Percentiles rank a stretch among this genome's conserved stretches.
These are phyloP conservation scores for Malus hybrid DNA, from an alignment of 331 rosid species.

Conservation along the genomic window DNA sequence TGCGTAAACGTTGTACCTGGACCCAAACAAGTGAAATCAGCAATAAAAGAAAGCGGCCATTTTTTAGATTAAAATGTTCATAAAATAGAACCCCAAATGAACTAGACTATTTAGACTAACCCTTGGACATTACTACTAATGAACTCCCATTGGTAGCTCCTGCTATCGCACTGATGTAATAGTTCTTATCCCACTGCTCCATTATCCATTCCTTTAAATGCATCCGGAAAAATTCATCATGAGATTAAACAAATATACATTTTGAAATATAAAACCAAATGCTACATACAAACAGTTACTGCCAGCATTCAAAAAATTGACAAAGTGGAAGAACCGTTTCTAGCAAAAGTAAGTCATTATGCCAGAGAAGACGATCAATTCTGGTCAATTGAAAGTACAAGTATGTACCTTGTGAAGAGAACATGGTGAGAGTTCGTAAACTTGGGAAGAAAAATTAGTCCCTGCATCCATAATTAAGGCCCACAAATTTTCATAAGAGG, in stretches of 20 bases:
- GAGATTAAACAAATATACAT: not conserved
- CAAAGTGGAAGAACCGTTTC: not conserved
- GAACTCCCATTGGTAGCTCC: conserved; percentile 83
- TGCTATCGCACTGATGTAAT: conserved; percentile 72
- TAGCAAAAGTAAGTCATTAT: not conserved
- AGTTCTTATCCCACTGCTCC: conserved; percentile 90
- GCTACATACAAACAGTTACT: not conserved
- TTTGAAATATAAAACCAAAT: not conserved
- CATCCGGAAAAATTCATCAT: not conserved
- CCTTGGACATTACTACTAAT: conserved; percentile 89
- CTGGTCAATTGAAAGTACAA: not conserved
- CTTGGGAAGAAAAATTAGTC: conserved; percentile 71
- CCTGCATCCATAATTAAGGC: conserved; percentile 96
- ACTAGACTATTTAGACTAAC: conserved; percentile 27
- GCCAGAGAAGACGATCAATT: not conserved
- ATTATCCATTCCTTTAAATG: conserved; percentile 84
- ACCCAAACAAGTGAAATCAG: conserved; percentile 2
- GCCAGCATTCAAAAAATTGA: not conserved
- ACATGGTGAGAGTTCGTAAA: conserved; percentile 58
- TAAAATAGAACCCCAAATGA: not conserved
- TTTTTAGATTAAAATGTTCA: not conserved
- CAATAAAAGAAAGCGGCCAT: not conserved
- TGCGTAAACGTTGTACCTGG: conserved; percentile 65
- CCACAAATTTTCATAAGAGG: conserved; percentile 72
- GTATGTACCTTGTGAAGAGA: conserved; percentile 73